A percentile compares a stretch with the other conserved stretches of the same genome.
These are phyloP conservation scores for Macrophomina phaseolina DNA, from an alignment of 2,329 filamentous ascomycete species.

Conservation along the genomic window DNA sequence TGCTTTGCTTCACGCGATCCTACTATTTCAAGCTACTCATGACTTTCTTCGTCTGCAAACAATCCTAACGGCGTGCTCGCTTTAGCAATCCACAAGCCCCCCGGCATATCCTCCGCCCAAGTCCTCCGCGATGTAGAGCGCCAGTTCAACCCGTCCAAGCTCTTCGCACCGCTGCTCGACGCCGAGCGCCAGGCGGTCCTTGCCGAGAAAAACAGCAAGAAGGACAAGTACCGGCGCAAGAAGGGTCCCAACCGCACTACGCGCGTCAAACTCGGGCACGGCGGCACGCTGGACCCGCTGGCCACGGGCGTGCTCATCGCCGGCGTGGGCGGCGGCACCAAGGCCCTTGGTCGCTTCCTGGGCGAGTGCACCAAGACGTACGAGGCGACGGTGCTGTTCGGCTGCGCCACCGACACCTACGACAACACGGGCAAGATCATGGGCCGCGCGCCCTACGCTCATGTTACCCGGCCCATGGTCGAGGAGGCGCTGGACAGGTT, in stretches of 20 bases:
- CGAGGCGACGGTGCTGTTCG: constrained; percentile 87
- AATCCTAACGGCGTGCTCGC: neutral
- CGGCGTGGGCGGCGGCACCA: constrained; percentile 87
- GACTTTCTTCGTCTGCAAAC: neutral
- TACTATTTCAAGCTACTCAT: neutral
- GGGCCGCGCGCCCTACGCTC: constrained; percentile 73
- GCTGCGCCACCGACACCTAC: constrained; percentile 90
- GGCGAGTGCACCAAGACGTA: constrained; percentile 86
- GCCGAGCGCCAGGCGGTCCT: constrained; percentile 63
- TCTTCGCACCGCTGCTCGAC: constrained; percentile 80
- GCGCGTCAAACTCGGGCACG: constrained; percentile 88
- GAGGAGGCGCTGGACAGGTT: constrained; percentile 78
- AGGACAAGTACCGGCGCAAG: constrained; percentile 59
- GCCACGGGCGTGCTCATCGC: constrained; percentile 92
- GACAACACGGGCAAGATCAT: constrained; percentile 86
- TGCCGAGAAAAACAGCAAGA: constrained; percentile 52
- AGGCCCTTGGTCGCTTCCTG: constrained; percentile 77
- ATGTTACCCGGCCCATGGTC: constrained; percentile 79
- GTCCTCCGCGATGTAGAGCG: constrained; percentile 86
- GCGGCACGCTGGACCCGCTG: constrained; percentile 91
- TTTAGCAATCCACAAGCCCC: constrained; percentile 89
- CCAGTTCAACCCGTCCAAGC: constrained; percentile 78
- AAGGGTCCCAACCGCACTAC: constrained; percentile 46
- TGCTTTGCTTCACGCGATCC: neutral
- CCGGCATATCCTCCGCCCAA: constrained; percentile 84